Base-by-base conservation (phyloP, 257 asterid species). In the Penstemon eatonii region DNA sequence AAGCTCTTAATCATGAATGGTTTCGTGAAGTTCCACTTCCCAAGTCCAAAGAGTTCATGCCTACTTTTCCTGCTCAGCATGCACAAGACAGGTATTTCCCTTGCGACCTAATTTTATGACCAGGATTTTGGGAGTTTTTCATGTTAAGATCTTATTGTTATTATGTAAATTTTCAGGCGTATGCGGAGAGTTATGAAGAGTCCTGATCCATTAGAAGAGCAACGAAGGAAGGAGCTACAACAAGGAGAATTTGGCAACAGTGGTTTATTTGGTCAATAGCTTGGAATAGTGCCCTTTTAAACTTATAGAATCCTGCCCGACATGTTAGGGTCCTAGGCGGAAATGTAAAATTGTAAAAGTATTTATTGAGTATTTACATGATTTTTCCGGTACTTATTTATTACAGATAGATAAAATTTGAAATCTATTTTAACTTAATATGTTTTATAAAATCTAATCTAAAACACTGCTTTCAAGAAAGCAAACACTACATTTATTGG, bases 141-240 rank as follows among this genome's bases (percentile, higher is more conserved):
- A 36, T 49, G 15, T 47, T 50, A 19, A 55, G 51, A 36, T 25
- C n/a, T 66, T 4, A 6, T 15, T 5, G 38, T 54, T 38, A 41
- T 39, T 33, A 19, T 66, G 71, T 46, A 56, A 42, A 66, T 60
- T 72, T 61, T 13, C 57, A 91, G 97, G 82, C 96, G 92, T 7
- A 40, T 44, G 40, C 80, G 89, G 53, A 86, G 92, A 73, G 84
- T 78, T 51, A 8, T 75, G 81, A 86, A 84, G 89, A 88, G 97
- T 73, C 92, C 97, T 6, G 96, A 90, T 77, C 89, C 97, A 9
- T 77, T 90, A 65, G 87, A 90, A 76, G 97, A 84, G 78, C 95
- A 77, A 77, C 84, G 89, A 36, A 73, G 85, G 70, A 91, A 85
- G 74, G 95, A 91, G 80, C 70, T 88, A 66, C 90, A 76, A 67